Conservation (phyloP, 129 eudicot genomes). For the Flaveria trinervia region DNA sequence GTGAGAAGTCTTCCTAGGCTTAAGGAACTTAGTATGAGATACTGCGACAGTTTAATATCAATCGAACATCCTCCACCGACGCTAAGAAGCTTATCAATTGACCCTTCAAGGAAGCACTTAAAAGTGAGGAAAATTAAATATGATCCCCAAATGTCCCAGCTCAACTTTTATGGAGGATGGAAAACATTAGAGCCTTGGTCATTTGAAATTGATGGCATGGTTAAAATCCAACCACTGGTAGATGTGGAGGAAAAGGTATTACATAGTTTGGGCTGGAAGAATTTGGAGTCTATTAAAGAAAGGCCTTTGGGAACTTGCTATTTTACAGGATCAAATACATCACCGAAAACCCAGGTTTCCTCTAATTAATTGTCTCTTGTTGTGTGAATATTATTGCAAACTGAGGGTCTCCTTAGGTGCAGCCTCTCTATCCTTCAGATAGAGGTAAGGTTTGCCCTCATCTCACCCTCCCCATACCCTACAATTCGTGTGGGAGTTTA, state of each 20-base stretch:
- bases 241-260: not conserved
- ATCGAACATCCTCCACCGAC: slow-evolving; percentile 21
- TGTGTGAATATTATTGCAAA: not conserved
- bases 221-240: not conserved
- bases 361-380: not conserved
- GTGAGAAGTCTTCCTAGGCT: slow-evolving; percentile 15
- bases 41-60: not conserved
- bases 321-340: not conserved
- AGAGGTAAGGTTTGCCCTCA: too few relatives aligned
- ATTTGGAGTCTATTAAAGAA: not conserved
- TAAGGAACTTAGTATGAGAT: not conserved
- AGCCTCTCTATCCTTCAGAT: too few relatives aligned
- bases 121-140: not conserved
- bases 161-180: not conserved
- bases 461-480: too few relatives aligned
- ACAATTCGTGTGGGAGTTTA: too few relatives aligned
- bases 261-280: not conserved
- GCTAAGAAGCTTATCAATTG: not conserved
- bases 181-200: not conserved
- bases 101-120: not conserved
- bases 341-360: not conserved
- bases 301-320: not conserved
- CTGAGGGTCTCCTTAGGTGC: too few relatives aligned
- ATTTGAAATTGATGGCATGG: slow-evolving; percentile 7
- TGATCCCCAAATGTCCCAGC: not conserved